phyloP scores from a whole-genome alignment of 129 eudicot genomes.

The Kitagawia praeruptora region DNA sequence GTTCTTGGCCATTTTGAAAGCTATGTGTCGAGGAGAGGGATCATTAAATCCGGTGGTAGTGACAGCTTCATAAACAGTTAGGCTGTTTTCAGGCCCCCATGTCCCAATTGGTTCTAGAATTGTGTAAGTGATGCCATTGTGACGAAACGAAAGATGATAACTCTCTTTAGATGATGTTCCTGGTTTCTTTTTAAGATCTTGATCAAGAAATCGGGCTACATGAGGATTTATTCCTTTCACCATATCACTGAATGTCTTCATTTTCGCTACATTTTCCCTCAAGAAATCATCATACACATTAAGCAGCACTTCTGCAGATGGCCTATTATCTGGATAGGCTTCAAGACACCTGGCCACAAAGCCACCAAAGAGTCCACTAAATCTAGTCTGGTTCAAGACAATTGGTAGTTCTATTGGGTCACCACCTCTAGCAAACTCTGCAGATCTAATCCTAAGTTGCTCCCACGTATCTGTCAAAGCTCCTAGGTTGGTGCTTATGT shows the following conservation, averaged over 20 bases:
- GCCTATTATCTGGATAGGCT: not conserved
- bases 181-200: not conserved
- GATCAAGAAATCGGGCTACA: not conserved
- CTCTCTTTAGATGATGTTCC: not conserved
- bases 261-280: not conserved
- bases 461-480: not conserved
- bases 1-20: not conserved
- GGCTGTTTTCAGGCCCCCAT: not conserved
- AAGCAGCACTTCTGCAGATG: conserved; percentile 7
- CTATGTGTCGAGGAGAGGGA: not conserved
- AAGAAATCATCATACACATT: not conserved
- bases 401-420: not conserved
- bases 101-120: not conserved
- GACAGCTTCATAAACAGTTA: not conserved
- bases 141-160: not conserved
- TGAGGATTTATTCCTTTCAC: not conserved
- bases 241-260: not conserved
- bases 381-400: not conserved
- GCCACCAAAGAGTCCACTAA: not conserved
- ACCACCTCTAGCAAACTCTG: not conserved
- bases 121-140: not conserved
- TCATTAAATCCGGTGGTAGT: not conserved
- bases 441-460: not conserved
- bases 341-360: not conserved
- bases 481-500: not conserved